Conservation (phyloP, 2,329 filamentous ascomycete genomes). For the Diaporthe aspalathi region DNA sequence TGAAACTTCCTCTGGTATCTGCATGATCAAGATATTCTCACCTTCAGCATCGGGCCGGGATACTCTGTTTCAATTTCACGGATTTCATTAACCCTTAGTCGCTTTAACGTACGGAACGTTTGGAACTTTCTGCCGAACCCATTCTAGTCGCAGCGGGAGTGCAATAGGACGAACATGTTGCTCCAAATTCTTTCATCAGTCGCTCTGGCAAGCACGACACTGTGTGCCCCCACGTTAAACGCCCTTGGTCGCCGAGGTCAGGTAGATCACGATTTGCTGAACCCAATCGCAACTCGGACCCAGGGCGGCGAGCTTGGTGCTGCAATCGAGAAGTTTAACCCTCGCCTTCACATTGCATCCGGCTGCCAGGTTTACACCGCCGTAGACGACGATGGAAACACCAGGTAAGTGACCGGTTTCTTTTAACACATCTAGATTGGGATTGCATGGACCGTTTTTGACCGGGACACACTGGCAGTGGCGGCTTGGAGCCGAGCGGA, state of each 20-base stretch:
- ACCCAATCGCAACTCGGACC: constrained; percentile 40
- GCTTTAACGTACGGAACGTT: background rate
- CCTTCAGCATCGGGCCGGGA: background rate
- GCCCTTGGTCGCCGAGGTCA: background rate
- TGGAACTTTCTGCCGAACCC: background rate
- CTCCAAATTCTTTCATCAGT: constrained; percentile 9
- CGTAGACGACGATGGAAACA: constrained; percentile 40
- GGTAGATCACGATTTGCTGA: constrained; percentile 28
- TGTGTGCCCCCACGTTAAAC: constrained; percentile 15
- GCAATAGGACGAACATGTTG: background rate
- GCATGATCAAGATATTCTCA: background rate
- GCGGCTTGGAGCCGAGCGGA: constrained; percentile 49
- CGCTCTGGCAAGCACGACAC: constrained; percentile 5
- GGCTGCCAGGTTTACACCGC: constrained; percentile 44
- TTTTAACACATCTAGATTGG: too few species aligned
- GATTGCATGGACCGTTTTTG: too few species aligned
- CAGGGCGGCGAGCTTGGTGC: constrained; percentile 37
- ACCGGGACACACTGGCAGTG: constrained; percentile 47
- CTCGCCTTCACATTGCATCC: constrained; percentile 43
- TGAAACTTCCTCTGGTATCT: constrained; percentile 8
- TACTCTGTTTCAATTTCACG: constrained; percentile 11
- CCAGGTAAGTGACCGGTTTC: constrained; percentile 27
- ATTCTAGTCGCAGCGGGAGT: background rate
- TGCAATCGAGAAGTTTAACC: constrained; percentile 41
- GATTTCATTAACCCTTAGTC: background rate